Base-by-base conservation (phyloP, 2,329 filamentous ascomycete species). In the Rhynchosporium graminicola region DNA sequence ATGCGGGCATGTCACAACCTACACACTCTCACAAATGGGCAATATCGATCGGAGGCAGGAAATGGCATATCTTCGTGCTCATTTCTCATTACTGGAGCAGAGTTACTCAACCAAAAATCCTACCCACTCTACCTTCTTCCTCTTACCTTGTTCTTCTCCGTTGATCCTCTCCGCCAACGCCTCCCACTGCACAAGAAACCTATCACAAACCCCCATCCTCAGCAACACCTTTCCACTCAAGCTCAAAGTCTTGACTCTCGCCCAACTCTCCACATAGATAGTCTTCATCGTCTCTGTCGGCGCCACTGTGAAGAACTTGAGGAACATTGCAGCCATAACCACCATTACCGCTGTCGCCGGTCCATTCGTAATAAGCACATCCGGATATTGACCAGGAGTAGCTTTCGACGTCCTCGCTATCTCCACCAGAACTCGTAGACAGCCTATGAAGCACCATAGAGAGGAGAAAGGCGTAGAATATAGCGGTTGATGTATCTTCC, bases 231-330 rank as follows among this genome's bases (percentile, higher is more conserved):
- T 88, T 0, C 94, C 95, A 43, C 91, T 96, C 63, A 97, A 75
- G 77, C 94, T 98, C 67, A 98, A 77, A 12, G 85, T 88, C 67
- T 83, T 87, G 15, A 96, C 90, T 15, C 95, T 83, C 2, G 95
- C 94, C 88, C 93, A 97, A 26, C 90, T 95, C 80, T 99, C 95
- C 33, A 97, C 84, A 74, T 95, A 99, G 13, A 98, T 80, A 9
- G 90, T 87, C 65, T 86, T 85, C 78, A 94, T 87, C 66, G 82
- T 83, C 33, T 80, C 84, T 54, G 86, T 70, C 45, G 82, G 79
- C 0, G 80, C 82, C 2, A 84, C 58, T 2, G 80, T 82, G 33
- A 77, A 64, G 55, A 76, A 75, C 65, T 73, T 80, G 57, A 90
- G 70, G 13, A 86, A 54, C 2, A 83, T 75, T 0, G 80, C 79